A percentile compares a stretch with the other conserved stretches of the same genome.
These are phyloP conservation scores for Xanthoparmelia taractica DNA, from an alignment of 495 filamentous ascomycete genomes.

Conservation along the genomic window DNA sequence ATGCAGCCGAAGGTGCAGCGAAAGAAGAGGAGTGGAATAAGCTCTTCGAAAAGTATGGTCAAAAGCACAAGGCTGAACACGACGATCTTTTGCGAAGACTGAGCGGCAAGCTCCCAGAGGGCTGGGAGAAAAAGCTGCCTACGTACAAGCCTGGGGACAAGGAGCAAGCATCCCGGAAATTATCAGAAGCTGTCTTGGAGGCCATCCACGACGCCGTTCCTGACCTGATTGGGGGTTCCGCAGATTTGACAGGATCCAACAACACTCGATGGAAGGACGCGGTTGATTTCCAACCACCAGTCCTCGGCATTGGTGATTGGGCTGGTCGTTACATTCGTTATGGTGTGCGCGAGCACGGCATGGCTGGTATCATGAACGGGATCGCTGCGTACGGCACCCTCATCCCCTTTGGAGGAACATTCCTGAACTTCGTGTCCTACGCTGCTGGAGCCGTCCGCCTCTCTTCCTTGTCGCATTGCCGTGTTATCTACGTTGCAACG, in stretches of 20 bases:
- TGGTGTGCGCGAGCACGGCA: conserved; percentile 94
- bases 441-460: conserved; percentile 92
- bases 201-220: conserved; percentile 77
- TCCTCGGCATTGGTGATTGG: conserved; percentile 76
- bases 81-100: conserved; percentile 78
- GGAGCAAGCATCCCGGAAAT: conserved; percentile 84
- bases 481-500: conserved; percentile 92
- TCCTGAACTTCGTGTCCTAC: conserved; percentile 99
- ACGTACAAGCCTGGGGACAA: conserved; percentile 82
- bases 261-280: conserved; percentile 97
- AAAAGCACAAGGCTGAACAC: conserved; percentile 65
- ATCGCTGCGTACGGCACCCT: conserved; percentile 90
- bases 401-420: conserved; percentile 90
- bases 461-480: conserved; percentile 83
- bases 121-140: conserved; percentile 93
- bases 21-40: conserved; percentile 93
- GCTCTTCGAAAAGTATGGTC: conserved; percentile 77
- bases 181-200: conserved; percentile 87
- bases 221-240: conserved; percentile 91
- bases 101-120: conserved; percentile 78
- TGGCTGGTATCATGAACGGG: conserved; percentile 98
- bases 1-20: conserved; percentile 74
- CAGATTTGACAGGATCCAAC: conserved; percentile 97
- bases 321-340: conserved; percentile 91
- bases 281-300: conserved; percentile 92